These are phyloP conservation scores for Chalaropsis ovoidea DNA, from an alignment of 2,329 filamentous ascomycete genomes.

Conservation along the genomic window DNA sequence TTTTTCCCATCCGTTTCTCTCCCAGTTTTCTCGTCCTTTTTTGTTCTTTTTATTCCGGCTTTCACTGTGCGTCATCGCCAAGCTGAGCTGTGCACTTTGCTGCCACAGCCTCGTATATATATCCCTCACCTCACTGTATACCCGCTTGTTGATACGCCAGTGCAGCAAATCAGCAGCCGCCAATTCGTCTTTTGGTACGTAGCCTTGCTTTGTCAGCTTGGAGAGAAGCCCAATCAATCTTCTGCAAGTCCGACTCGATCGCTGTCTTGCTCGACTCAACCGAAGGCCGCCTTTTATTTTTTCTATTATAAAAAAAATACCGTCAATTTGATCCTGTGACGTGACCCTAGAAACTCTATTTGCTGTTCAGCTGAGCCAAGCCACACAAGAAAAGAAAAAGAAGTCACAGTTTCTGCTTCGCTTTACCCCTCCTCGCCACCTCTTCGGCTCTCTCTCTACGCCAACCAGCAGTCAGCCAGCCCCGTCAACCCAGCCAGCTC, in stretches of 20 bases:
- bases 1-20: not conserved
- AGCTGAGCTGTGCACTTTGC: not conserved
- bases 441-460: not conserved
- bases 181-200: not conserved
- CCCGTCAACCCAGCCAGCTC: not conserved
- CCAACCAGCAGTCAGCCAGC: not conserved
- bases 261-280: not conserved
- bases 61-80: not conserved
- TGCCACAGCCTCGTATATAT: conserved; percentile 8
- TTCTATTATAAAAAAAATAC: not conserved
- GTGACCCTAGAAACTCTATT: conserved; percentile 11
- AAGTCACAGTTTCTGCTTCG: conserved; percentile 5
- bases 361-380: conserved; percentile 6
- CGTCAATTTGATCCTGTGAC: conserved; percentile 4
- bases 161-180: conserved; percentile 8
- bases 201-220: conserved; percentile 12
- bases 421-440: not conserved
- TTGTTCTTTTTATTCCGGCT: not conserved
- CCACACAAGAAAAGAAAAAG: not conserved
- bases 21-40: not conserved
- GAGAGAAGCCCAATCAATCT: not conserved
- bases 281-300: conserved; percentile 6
- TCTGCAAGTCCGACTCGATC: not conserved
- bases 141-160: not conserved
- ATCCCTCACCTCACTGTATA: conserved; percentile 2